Evolutionary conservation across 179 eudicot species (phyloP), one percentile per base, ranked within the genome.

Genomic region (Patellifolia procumbens): DNA sequence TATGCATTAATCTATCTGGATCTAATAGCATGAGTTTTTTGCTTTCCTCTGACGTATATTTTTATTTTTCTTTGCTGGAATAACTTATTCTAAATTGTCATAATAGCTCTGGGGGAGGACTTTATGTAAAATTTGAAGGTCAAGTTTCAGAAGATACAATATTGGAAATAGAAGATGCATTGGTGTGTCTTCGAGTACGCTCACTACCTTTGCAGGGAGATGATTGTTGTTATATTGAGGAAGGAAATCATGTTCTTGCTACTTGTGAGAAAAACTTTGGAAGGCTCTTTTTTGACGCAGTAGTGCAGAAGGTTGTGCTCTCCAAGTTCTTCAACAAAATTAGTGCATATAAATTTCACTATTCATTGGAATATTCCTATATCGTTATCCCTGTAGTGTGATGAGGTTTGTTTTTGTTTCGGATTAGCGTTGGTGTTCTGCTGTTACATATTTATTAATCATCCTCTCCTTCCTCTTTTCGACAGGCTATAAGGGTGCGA

Each of bases 211-310:
- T 88, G 68, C 77, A 85, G 45, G 90, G 80, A 19, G 87, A 81
- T 82, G 91, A 82, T 61, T 89, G 91, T 76, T 70, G 79, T 34
- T 76, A 48, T 56, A 79, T 89, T 70, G 67, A 78, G 64, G 84
- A 86, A 79, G 93, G 90, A 10, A 85, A 82, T 24, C 77, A 69
- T 81, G 83, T 89, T 80, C 88, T 88, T 63, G 91, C 86, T 75
- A 82, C 82, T 60, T 73, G 34, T 20, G 79, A 81, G 73, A 73
- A 76, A 49, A 80, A 82, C 45, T 78, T 51, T 63, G 45, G 77
- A 74, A 39, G 64, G 70, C 76, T 81, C 72, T 88, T 81, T 76
- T 84, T 83, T 72, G 90, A 89, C 72, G 93, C 91, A 5, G 82
- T 76, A 76, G 88, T 88, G 53, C 80, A 83, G 78, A 82, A 88